phyloP scores from a whole-genome alignment of 2,329 filamentous ascomycete genomes.

The Neurospora sp. region DNA sequence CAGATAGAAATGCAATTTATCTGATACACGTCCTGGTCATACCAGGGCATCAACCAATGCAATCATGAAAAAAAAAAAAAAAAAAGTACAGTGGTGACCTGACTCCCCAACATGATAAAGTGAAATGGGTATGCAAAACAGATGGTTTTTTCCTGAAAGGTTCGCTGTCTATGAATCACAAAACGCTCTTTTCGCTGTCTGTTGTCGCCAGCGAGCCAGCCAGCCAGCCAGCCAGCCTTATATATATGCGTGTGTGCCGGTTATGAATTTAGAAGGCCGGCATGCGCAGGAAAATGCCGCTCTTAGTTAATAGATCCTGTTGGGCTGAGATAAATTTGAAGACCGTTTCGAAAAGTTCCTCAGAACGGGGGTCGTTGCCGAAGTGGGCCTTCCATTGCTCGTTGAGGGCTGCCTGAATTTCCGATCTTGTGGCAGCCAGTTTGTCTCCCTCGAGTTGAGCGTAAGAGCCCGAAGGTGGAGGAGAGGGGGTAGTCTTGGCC shows the following conservation, averaged over 20 bases:
- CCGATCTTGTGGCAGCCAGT: neutral
- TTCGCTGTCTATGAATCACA: neutral
- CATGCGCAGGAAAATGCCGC: neutral
- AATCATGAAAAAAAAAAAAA: neutral
- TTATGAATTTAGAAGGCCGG: too few relatives aligned
- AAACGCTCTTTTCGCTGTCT: neutral
- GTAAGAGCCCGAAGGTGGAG: neutral
- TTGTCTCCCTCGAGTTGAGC: neutral
- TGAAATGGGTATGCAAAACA: neutral
- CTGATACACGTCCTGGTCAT: neutral
- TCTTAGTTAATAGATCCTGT: too few relatives aligned
- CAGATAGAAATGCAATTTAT: neutral
- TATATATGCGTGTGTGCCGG: neutral
- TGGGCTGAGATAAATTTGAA: neutral
- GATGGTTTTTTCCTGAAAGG: neutral
- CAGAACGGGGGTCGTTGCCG: neutral
- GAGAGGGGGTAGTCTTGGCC: neutral
- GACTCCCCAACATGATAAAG: neutral
- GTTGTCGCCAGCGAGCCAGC: neutral
- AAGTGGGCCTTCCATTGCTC: neutral
- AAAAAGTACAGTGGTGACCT: neutral
- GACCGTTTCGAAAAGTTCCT: neutral
- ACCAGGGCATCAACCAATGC: neutral
- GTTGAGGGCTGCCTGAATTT: neutral
- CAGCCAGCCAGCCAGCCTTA: neutral